These are phyloP conservation scores for Clitopilus passeckerianus DNA, from an alignment of 768 basidiomycete genomes.

Conservation along the genomic window DNA sequence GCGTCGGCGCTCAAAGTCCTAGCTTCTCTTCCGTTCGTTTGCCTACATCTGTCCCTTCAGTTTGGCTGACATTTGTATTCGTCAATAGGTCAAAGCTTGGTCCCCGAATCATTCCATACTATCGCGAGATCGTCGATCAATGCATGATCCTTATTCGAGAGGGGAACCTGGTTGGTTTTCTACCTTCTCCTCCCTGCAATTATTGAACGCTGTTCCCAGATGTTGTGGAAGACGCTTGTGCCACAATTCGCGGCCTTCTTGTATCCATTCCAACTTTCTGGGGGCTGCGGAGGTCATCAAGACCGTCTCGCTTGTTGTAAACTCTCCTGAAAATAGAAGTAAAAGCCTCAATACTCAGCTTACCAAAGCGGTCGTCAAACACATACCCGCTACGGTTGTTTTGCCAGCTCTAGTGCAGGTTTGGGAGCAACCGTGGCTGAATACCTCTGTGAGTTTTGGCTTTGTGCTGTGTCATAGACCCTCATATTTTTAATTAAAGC, in stretches of 20 bases:
- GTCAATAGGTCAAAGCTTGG: slow-evolving; percentile 76
- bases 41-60: background rate
- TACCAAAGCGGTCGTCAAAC: slow-evolving; percentile 66
- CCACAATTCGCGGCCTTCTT: slow-evolving; percentile 65
- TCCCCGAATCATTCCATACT: slow-evolving; percentile 83
- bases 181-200: background rate
- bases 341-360: slow-evolving; percentile 19
- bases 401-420: background rate
- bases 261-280: slow-evolving; percentile 81
- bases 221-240: slow-evolving; percentile 27
- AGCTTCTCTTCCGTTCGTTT: slow-evolving; percentile 55
- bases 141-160: slow-evolving; percentile 41
- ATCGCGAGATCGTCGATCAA: slow-evolving; percentile 64
- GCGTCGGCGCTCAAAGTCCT: slow-evolving; percentile 49
- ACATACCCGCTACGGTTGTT: slow-evolving; percentile 42
- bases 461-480: background rate
- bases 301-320: slow-evolving; percentile 53
- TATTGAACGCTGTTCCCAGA: slow-evolving; percentile 15
- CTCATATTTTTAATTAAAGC: background rate
- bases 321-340: slow-evolving; percentile 10
- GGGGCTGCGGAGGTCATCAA: slow-evolving; percentile 54
- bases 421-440: background rate
- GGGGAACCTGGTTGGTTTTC: slow-evolving; percentile 12
- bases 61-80: background rate
- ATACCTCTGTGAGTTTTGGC: background rate